Evolutionary conservation across 139 green algal species (phyloP), one percentile per base, ranked within the genome.

Genomic region (Chlamydomonas schloesseri): DNA sequence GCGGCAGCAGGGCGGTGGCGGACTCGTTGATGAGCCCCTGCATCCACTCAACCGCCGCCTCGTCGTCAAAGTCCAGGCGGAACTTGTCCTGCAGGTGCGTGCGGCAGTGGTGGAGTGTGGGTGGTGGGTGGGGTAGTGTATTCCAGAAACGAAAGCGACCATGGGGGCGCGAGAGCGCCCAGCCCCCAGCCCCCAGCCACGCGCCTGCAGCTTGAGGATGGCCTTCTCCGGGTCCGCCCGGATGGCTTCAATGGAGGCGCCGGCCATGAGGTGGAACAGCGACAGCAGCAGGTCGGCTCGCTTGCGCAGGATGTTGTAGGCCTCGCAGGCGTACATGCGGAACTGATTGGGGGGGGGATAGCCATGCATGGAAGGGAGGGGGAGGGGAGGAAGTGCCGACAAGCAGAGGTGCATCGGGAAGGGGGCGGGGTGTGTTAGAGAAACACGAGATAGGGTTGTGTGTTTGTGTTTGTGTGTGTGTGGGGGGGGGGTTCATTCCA

Each of bases 261-360:
- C 96, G 13, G 96, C 96, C 97, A 99, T 99, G 24, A 99, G 94
- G 89, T 99, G 96, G 84, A 99, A 95, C 29, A 99, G 92, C 69
- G 94, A 97, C 73, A 99, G 87, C 47, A 99, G 95, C 21, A 99
- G 94, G 86, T 95, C 94, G n/a, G 93, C 91, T 31, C 83, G 95
- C 93, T 99, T 99, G 69, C 98, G 94, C 84, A 99, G 90, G 86
- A 99, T 99, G 95, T 99, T 99, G 94, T 98, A 99, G 23, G 98
- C 98, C 93, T 99, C 98, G 69, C 94, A 97, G 68, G 88, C 94
- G 81, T 94, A 94, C 84, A 92, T 96, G 73, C 93, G 89, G 89
- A 95, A 96, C 71, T 84, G 64, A 31, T n/a, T n/a, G 57, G 14
- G 13, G 18, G 47, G 33, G 47, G 42, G 42, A 42, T 2, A 3